phyloP scores from a whole-genome alignment of 192 early-diverging fungal genomes.

The Coemansia sp. region DNA sequence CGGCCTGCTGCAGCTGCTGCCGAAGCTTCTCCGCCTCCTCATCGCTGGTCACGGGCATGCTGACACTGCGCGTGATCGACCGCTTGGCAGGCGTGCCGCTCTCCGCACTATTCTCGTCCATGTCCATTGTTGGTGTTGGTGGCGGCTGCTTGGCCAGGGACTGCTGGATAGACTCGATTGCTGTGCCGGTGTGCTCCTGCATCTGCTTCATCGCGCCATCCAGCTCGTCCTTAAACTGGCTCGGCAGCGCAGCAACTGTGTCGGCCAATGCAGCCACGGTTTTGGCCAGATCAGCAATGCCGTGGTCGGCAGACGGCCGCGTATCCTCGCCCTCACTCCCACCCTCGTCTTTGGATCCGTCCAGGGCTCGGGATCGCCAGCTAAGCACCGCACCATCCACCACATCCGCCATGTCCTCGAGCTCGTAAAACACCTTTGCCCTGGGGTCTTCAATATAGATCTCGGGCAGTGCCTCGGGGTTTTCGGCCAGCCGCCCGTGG shows the following conservation, averaged over 20 bases:
- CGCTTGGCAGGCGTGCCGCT: background rate
- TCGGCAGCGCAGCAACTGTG: constrained; percentile 53
- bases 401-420: constrained; percentile 62
- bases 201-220: background rate
- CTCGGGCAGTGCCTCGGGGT: constrained; percentile 56
- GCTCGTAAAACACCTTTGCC: constrained; percentile 58
- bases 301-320: background rate
- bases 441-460: constrained; percentile 64
- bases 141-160: background rate
- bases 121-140: background rate
- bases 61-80: constrained; percentile 25
- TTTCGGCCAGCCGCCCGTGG: constrained; percentile 56
- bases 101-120: background rate
- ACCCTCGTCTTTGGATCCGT: background rate
- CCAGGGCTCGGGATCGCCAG: constrained; percentile 25
- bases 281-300: constrained; percentile 1
- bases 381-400: constrained; percentile 52
- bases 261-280: constrained; percentile 37
- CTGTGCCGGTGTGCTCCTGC: background rate
- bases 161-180: constrained; percentile 3
- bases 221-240: constrained; percentile 50
- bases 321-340: background rate
- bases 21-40: constrained; percentile 9
- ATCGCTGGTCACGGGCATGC: constrained; percentile 10
- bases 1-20: constrained; percentile 7